A percentile compares a stretch with the other conserved stretches of the same genome.
Evolutionary conservation across 495 filamentous ascomycete genomes (phyloP).

Genomic region (Saxophila tyrrhenica): DNA sequence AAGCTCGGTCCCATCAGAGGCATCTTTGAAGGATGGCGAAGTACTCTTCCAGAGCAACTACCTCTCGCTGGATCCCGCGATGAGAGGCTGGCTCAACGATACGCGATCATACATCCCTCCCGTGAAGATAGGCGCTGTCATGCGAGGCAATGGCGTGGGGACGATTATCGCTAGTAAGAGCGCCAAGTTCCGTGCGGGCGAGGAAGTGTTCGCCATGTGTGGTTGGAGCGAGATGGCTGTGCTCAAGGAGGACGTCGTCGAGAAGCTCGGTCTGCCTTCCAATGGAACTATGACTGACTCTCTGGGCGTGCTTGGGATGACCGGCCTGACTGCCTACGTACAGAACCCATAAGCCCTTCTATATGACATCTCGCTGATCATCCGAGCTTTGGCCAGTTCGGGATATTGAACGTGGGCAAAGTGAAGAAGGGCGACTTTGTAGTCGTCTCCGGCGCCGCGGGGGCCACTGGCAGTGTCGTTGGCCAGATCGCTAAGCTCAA

Average conservation of each 20-base stretch:
- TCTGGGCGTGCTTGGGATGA: conserved; percentile 43
- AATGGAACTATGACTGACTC: conserved; percentile 45
- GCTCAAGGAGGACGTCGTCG: conserved; percentile 34
- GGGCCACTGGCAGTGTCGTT: conserved; percentile 54
- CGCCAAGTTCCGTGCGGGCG: conserved; percentile 39
- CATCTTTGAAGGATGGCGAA: conserved; percentile 39
- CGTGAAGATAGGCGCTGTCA: conserved; percentile 53
- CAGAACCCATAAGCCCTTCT: background rate
- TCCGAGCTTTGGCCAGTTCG: too few species aligned
- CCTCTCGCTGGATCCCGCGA: conserved; percentile 57
- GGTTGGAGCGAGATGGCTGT: conserved; percentile 58
- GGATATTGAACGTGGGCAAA: conserved; percentile 32
- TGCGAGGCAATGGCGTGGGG: conserved; percentile 51
- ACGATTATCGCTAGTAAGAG: conserved; percentile 21
- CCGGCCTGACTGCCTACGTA: conserved; percentile 40
- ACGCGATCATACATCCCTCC: conserved; percentile 56
- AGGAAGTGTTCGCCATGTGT: conserved; percentile 38
- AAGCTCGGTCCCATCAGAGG: background rate
- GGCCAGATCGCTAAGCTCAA: conserved; percentile 53
- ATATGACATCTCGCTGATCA: background rate
- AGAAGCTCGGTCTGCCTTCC: conserved; percentile 36
- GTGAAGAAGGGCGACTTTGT: conserved; percentile 31
- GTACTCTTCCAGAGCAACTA: conserved; percentile 51
- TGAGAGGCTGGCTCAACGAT: conserved; percentile 58
- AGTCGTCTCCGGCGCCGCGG: conserved; percentile 45